Evolutionary conservation across 1,284 basidiomycete species (phyloP), one percentile per base, ranked within the genome.

Genomic region (Agroathelia rolfsii): DNA sequence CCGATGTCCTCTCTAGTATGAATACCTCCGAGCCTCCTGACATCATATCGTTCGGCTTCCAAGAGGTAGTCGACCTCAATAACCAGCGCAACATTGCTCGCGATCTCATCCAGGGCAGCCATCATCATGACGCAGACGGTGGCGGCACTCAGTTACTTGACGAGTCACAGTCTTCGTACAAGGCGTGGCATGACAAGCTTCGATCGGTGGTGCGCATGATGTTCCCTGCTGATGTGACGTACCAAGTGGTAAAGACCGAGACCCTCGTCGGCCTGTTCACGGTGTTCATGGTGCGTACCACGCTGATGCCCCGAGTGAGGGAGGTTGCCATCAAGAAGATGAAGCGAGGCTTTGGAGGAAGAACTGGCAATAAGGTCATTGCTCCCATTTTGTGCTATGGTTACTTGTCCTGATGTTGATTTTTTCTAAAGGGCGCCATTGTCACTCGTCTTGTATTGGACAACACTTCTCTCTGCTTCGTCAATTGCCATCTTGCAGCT

Each of bases 401-500:
- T 24, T 16, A 11, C 19, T 10, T 20, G 16, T 36, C 18, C 21
- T 30, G 7, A n/a, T 40, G 32, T 24, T 18, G 3, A 12, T 7
- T 24, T 6, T 13, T 21, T 35, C 32, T 40, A 9, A 44, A 89
- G 81, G 94, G 94, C 10, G 92, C 84, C 0, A 92, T 97, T 38
- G 73, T 95, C 11, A 71, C 87, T 2, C 75, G 94, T n/a, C 72
- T 96, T 39, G 74, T 90, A 6, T 63, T 97, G 22, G 87, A 92
- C 43, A 89, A 97, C 58, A 83, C 88, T 2, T 92, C 87, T 0
- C 56, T 97, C 16, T 96, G 90, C 51, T 84, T 96, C 49, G 76
- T 96, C 61, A 98, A 98, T 57, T 89, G 88, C 44, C 94, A 98
- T 63, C 67, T 98, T 32, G 94, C 93, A 4, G 93, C 94, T 2